phyloP scores from a whole-genome alignment of 495 filamentous ascomycete genomes.

The Aspergillus indologenus region DNA sequence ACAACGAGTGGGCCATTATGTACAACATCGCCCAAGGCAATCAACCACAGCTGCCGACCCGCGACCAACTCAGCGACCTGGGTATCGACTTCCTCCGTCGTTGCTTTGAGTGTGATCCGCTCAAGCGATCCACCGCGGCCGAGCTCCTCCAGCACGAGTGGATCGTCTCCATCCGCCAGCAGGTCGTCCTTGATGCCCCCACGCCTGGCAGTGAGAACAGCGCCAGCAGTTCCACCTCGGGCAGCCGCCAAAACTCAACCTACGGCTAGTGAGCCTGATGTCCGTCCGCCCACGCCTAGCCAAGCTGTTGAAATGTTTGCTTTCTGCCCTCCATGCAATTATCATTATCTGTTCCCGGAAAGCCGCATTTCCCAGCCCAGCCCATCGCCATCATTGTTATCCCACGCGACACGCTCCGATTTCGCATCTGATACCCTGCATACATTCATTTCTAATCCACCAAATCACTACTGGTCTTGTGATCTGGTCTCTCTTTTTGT shows the following conservation, averaged over 20 bases:
- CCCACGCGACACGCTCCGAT: slow-evolving; percentile 4
- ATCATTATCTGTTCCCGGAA: neutral
- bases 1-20: slow-evolving; percentile 99
- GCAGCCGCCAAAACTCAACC: slow-evolving; percentile 35
- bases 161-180: slow-evolving; percentile 69
- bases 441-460: neutral
- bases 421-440: neutral
- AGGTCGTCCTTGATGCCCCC: slow-evolving; percentile 53
- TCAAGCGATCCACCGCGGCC: slow-evolving; percentile 72
- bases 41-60: slow-evolving; percentile 73
- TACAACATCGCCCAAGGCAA: slow-evolving; percentile 99
- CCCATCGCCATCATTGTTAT: slow-evolving; percentile 14
- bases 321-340: neutral
- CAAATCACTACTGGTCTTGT: neutral
- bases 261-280: slow-evolving; percentile 22
- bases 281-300: neutral
- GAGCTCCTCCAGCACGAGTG: slow-evolving; percentile 95
- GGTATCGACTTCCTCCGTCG: slow-evolving; percentile 86
- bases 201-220: slow-evolving; percentile 46
- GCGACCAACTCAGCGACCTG: slow-evolving; percentile 76
- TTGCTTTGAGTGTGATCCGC: slow-evolving; percentile 86
- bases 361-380: neutral
- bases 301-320: neutral
- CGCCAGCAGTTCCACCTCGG: slow-evolving; percentile 29
- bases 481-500: neutral